phyloP scores from a whole-genome alignment of 2,329 filamentous ascomycete species.

The Seiridium unicorne region DNA sequence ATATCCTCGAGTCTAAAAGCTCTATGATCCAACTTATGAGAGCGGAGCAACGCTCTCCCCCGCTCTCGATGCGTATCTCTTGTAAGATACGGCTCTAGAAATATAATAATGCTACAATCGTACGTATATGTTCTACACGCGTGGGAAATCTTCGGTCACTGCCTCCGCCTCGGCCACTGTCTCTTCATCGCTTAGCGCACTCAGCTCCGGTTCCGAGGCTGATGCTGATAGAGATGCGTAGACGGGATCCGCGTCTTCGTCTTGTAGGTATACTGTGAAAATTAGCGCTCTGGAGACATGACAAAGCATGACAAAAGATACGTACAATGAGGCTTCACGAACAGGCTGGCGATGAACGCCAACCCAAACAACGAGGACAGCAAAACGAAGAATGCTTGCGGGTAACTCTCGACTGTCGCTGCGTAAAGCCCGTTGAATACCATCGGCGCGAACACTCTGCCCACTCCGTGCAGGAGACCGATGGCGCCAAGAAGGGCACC shows the following conservation, averaged over 20 bases:
- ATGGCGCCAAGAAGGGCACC: conserved; percentile 87
- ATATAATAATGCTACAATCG: too few relatives aligned
- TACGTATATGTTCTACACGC: background rate
- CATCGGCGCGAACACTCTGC: conserved; percentile 75
- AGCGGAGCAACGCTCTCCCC: too few relatives aligned
- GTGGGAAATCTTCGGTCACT: background rate
- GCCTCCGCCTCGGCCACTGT: background rate
- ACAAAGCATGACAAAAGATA: conserved; percentile 17
- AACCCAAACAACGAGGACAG: conserved; percentile 65
- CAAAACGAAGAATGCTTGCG: conserved; percentile 81
- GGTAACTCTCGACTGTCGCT: conserved; percentile 72
- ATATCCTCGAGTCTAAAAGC: too few relatives aligned
- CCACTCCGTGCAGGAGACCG: conserved; percentile 80
- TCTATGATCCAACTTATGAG: too few relatives aligned
- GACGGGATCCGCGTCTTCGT: background rate
- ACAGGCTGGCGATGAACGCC: conserved; percentile 65
- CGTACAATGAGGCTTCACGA: conserved; percentile 74
- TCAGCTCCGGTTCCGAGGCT: background rate
- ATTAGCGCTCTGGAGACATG: background rate
- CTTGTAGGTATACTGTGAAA: background rate
- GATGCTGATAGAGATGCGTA: background rate
- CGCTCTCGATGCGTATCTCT: too few relatives aligned
- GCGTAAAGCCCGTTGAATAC: conserved; percentile 87
- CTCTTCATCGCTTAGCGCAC: background rate
- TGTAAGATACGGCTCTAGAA: too few relatives aligned